Conservation (phyloP, 1,139 yeast species). For the Eremothecium gossypii region DNA sequence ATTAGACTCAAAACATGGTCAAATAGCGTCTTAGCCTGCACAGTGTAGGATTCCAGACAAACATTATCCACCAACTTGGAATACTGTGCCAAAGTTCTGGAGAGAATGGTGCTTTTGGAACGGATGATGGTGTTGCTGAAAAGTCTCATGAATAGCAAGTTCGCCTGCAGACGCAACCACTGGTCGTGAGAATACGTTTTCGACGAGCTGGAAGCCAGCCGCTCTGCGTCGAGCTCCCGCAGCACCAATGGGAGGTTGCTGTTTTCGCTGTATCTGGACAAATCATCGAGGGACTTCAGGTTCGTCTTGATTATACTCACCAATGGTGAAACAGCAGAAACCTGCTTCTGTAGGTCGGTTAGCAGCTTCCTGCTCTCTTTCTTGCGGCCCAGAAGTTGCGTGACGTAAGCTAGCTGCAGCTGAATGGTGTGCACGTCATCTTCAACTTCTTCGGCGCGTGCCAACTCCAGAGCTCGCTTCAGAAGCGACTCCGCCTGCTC, state of each 20-base stretch:
- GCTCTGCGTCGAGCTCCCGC: slow-evolving; percentile 29
- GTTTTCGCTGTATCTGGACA: slow-evolving; percentile 21
- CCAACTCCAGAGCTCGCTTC: slow-evolving; percentile 39
- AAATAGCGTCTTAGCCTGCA: slow-evolving; percentile 25
- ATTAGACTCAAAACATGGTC: slow-evolving; percentile 15
- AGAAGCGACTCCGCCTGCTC: slow-evolving; percentile 40
- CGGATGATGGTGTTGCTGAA: slow-evolving; percentile 20
- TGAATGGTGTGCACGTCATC: slow-evolving; percentile 35
- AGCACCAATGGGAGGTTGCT: slow-evolving; percentile 20
- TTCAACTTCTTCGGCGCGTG: slow-evolving; percentile 22
- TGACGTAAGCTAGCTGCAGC: slow-evolving; percentile 61
- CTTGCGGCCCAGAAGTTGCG: slow-evolving; percentile 39
- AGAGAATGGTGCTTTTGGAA: slow-evolving; percentile 12
- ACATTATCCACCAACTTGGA: slow-evolving; percentile 20
- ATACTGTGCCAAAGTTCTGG: slow-evolving; percentile 20
- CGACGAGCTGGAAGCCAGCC: slow-evolving; percentile 15
- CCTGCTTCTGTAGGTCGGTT: slow-evolving; percentile 22
- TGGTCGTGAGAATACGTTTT: slow-evolving; percentile 22
- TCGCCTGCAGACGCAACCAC: slow-evolving; percentile 18
- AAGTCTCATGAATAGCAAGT: slow-evolving; percentile 18
- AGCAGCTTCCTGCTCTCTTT: slow-evolving; percentile 39
- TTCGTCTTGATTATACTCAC: slow-evolving; percentile 27
- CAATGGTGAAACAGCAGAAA: slow-evolving; percentile 21
- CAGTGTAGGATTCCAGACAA: slow-evolving; percentile 21
- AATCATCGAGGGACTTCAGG: slow-evolving; percentile 20